Conservation (phyloP, 2,329 filamentous ascomycete genomes). For the Ophiosphaerella korrae region DNA sequence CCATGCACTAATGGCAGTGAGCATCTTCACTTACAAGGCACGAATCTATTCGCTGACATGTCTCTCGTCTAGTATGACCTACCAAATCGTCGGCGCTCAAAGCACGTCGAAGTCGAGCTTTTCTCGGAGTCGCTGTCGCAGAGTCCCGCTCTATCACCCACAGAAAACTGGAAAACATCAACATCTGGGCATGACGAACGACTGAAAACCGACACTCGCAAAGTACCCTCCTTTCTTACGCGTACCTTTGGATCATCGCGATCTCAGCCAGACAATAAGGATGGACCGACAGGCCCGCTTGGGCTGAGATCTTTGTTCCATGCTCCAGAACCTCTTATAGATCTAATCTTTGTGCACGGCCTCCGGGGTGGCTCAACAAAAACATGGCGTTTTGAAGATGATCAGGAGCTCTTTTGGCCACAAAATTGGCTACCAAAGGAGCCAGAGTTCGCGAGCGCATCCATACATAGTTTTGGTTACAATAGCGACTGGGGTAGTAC, state of each 20-base stretch:
- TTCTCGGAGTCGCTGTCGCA: not conserved
- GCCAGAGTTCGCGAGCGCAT: not conserved
- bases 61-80: not conserved
- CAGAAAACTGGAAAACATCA: not conserved
- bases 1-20: too few species aligned
- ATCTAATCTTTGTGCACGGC: conserved; percentile 10
- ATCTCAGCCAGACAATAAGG: not conserved
- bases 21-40: not conserved
- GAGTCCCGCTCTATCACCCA: not conserved
- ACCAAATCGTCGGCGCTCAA: not conserved
- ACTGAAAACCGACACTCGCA: not conserved
- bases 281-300: not conserved
- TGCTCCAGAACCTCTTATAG: conserved; percentile 1
- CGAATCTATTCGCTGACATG: not conserved
- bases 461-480: conserved; percentile 6
- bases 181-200: not conserved
- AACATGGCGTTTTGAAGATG: conserved; percentile 1
- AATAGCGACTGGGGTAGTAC: conserved; percentile 1
- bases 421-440: conserved; percentile 4
- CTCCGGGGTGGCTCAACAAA: conserved; percentile 4
- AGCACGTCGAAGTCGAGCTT: not conserved
- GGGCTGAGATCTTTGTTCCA: conserved; percentile 1
- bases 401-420: conserved; percentile 2
- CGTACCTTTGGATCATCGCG: not conserved
- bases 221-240: not conserved